Evolutionary conservation across 179 eudicot genomes (phyloP), one percentile per base, ranked within the genome.

Genomic region (Monotropa hypopitys): DNA sequence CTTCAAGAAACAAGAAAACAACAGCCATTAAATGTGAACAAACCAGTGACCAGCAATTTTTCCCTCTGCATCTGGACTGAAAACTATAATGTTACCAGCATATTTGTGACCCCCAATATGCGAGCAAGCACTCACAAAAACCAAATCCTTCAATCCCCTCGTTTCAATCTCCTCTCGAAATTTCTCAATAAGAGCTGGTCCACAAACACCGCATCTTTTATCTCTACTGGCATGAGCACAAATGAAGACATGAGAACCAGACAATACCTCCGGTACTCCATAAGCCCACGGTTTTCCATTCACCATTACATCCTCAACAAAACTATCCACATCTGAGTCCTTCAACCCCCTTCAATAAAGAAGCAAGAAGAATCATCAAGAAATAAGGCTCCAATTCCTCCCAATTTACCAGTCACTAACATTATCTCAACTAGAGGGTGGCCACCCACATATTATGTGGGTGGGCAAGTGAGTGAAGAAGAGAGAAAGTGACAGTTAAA

Each of bases 61-160:
- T 63, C 88, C 88, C 42, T 83, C 83, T 47, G 84, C 30, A 83
- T 84, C 84, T 33, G 89, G 85, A 85, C 95, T 91, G 79, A 88
- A 94, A 63, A 90, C 91, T 47, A 94, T 94, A 78, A 92, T 85
- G 83, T 94, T 94, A 47, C 98, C 98, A 53, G 98, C 98, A 86
- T 92, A 94, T 80, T 92, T 92, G 78, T 94, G 98, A 30, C 98
- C 98, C 59, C 98, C 98, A 61, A 94, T 80, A 78, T 94, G 98
- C n/a, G 98, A 94, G 80, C 97, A 94, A 77, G 93, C 90, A 85
- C 84, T 87, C 82, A 94, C 96, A 80, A 81, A 87, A 54, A 92
- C 90, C 47, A 86, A 86, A 42, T 89, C 86, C 46, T 84, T 78
- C 84, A 90, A 81, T 53, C 76, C 87, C 78, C 87, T 89, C 23